These are phyloP conservation scores for Thecaphora thlaspeos DNA, from an alignment of 1,284 basidiomycete species.

Conservation along the genomic window DNA sequence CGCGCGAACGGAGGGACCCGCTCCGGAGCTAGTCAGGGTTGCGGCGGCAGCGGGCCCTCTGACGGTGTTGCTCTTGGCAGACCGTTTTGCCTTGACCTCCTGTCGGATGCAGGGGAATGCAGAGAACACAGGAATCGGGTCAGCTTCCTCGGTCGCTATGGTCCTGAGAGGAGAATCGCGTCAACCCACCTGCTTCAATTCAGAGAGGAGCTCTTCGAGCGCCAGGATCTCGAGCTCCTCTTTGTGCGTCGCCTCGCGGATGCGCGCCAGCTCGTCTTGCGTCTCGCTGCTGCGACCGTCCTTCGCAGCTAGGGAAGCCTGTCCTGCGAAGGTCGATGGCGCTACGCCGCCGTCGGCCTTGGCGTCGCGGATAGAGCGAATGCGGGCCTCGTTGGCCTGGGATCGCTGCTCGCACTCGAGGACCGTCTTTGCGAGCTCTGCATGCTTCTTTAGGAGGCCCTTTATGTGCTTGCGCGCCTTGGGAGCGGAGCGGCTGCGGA, in stretches of 20 bases:
- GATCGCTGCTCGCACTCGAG: slow-evolving; percentile 30
- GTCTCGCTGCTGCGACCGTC: slow-evolving; percentile 6
- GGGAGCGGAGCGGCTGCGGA: slow-evolving; percentile 28
- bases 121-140: too few relatives aligned
- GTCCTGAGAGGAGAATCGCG: too few relatives aligned
- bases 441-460: slow-evolving; percentile 41
- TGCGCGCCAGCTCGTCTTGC: slow-evolving; percentile 10
- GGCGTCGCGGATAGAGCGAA: background rate
- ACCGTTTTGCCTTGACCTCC: too few relatives aligned
- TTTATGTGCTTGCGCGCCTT: slow-evolving; percentile 54
- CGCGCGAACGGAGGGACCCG: too few relatives aligned
- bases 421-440: slow-evolving; percentile 26
- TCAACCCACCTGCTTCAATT: slow-evolving; percentile 20
- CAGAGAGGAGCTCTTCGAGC: slow-evolving; percentile 48
- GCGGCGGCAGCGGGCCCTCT: too few relatives aligned
- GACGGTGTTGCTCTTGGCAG: too few relatives aligned
- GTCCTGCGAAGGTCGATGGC: too few relatives aligned
- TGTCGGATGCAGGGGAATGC: too few relatives aligned
- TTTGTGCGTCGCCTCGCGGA: slow-evolving; percentile 39
- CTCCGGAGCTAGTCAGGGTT: too few relatives aligned
- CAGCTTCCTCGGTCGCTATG: too few relatives aligned
- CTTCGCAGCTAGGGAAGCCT: background rate
- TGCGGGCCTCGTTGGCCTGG: slow-evolving; percentile 18
- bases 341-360: background rate
- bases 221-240: slow-evolving; percentile 56